phyloP scores from a whole-genome alignment of 2,329 filamentous ascomycete genomes.

The Pseudogymnoascus sp. region DNA sequence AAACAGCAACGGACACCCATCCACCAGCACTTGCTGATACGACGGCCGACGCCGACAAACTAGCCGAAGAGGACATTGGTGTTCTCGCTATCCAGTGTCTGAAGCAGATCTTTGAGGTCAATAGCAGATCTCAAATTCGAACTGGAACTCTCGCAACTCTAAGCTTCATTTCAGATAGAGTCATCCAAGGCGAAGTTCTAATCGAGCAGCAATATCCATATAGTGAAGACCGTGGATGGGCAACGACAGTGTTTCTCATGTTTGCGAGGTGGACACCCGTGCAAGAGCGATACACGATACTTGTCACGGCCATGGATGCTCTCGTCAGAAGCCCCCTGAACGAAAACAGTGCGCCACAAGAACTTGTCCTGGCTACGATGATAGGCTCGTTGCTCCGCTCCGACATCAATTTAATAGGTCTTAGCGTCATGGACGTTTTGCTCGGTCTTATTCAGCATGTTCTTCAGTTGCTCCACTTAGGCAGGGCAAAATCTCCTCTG shows the following conservation, averaged over 20 bases:
- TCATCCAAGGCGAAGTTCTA: constrained; percentile 42
- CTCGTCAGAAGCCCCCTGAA: constrained; percentile 59
- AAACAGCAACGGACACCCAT: constrained; percentile 54
- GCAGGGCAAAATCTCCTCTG: constrained; percentile 29
- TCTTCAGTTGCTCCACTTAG: constrained; percentile 63
- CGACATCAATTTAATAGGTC: constrained; percentile 83
- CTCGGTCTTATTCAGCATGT: constrained; percentile 79
- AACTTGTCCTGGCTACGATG: constrained; percentile 67
- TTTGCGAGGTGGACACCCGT: constrained; percentile 84
- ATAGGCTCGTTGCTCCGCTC: constrained; percentile 78
- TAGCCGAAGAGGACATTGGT: constrained; percentile 83
- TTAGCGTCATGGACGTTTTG: constrained; percentile 93
- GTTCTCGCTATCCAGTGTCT: constrained; percentile 78
- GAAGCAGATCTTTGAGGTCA: constrained; percentile 74
- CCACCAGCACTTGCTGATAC: constrained; percentile 68
- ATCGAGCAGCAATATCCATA: constrained; percentile 35
- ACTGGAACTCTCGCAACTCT: constrained; percentile 66
- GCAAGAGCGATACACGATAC: constrained; percentile 85
- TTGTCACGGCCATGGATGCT: constrained; percentile 72
- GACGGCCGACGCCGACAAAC: constrained; percentile 76
- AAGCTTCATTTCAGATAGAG: constrained; percentile 59
- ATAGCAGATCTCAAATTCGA: constrained; percentile 74
- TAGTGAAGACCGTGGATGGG: constrained; percentile 58
- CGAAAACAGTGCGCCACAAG: constrained; percentile 63
- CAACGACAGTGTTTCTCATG: constrained; percentile 70